These are phyloP conservation scores for Excoecaria cochinchinensis DNA, from an alignment of 345 rosid genomes.

Conservation along the genomic window DNA sequence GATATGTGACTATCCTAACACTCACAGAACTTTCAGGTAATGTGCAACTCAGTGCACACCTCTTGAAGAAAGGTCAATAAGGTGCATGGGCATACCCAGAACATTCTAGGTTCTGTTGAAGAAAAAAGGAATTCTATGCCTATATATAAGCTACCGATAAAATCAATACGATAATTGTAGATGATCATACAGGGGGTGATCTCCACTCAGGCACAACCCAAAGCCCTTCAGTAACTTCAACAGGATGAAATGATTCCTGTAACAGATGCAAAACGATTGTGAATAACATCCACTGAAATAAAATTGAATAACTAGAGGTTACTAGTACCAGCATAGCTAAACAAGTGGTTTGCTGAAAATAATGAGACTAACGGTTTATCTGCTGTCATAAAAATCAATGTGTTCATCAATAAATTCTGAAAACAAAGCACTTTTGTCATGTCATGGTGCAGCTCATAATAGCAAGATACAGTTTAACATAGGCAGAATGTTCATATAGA, in stretches of 20 bases:
- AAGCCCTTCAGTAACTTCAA: constrained; percentile 63
- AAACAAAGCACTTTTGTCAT: not conserved
- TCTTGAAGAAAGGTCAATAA: not conserved
- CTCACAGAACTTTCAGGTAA: not conserved
- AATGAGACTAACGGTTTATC: not conserved
- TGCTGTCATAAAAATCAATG: not conserved
- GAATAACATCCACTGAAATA: not conserved
- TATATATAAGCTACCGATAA: not conserved
- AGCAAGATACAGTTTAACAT: not conserved
- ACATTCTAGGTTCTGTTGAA: not conserved
- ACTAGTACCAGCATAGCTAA: constrained; percentile 1
- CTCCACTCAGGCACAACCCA: constrained; percentile 91
- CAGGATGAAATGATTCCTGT: constrained; percentile 75
- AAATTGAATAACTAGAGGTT: no score
- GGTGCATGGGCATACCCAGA: not conserved
- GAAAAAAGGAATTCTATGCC: constrained; percentile 5
- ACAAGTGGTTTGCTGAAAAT: not conserved
- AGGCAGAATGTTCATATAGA: not conserved
- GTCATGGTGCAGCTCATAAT: not conserved
- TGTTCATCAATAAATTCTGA: not conserved
- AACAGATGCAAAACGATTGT: constrained; percentile 18
- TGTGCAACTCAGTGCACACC: constrained; percentile 5
- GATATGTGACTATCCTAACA: not conserved
- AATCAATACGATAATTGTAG: constrained; percentile 17
- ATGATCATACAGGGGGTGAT: constrained; percentile 68